Conservation (phyloP, 1,284 basidiomycete genomes). For the Leccinum variabile region DNA sequence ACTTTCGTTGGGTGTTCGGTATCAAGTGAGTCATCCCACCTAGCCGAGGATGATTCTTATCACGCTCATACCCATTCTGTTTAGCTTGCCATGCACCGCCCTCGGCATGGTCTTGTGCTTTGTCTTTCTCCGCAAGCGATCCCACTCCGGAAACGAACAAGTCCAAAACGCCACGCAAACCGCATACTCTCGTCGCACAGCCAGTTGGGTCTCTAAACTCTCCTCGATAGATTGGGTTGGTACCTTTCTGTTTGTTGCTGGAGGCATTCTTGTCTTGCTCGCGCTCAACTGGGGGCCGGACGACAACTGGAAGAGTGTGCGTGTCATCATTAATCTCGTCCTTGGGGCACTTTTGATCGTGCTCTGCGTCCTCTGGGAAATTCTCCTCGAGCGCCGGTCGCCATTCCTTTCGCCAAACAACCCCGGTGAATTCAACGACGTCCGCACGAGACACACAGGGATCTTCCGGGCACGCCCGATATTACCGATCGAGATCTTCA, state of each 20-base stretch:
- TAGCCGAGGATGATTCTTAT: neutral
- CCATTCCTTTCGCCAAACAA: neutral
- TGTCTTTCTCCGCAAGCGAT: constrained; percentile 41
- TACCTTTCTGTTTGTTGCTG: constrained; percentile 40
- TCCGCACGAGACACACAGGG: constrained; percentile 17
- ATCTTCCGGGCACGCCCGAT: constrained; percentile 40
- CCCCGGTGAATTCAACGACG: neutral
- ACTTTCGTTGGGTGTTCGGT: constrained; percentile 54
- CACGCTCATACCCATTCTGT: neutral
- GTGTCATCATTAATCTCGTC: constrained; percentile 39
- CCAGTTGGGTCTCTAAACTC: constrained; percentile 37
- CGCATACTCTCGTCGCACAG: neutral
- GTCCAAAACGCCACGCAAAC: constrained; percentile 5
- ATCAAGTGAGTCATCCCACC: constrained; percentile 44
- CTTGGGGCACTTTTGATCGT: constrained; percentile 41
- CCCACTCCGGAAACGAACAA: constrained; percentile 19
- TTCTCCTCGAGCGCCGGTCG: constrained; percentile 36
- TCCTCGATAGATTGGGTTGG: constrained; percentile 48
- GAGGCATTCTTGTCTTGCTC: constrained; percentile 40
- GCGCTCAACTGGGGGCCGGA: constrained; percentile 42
- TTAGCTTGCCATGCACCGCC: constrained; percentile 30
- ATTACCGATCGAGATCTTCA: constrained; percentile 43
- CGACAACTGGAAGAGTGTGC: constrained; percentile 36
- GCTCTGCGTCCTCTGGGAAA: constrained; percentile 43
- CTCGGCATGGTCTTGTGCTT: constrained; percentile 42